Conservation (phyloP, 2,329 filamentous ascomycete species). For the Cercospora sp. region DNA sequence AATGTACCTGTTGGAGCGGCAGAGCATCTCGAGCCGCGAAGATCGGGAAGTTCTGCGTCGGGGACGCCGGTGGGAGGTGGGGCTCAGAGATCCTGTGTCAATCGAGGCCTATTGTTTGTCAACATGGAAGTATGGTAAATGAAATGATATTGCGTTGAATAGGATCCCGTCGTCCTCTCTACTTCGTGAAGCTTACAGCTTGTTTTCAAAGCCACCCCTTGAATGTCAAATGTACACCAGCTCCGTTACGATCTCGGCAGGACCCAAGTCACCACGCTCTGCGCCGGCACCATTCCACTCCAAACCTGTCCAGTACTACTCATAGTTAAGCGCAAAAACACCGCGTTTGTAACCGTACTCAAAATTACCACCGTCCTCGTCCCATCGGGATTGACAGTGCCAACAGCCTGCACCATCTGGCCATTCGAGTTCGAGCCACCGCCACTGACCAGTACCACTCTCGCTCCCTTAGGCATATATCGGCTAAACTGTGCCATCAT, state of each 20-base stretch:
- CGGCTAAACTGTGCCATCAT: conserved; percentile 29
- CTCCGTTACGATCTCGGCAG: conserved; percentile 14
- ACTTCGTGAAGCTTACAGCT: too few relatives aligned
- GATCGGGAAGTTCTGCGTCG: background rate
- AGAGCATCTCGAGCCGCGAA: background rate
- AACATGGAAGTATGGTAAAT: background rate
- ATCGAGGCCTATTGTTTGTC: background rate
- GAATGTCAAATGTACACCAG: background rate
- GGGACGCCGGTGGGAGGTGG: background rate
- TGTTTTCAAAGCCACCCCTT: background rate
- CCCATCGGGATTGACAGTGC: conserved; percentile 24
- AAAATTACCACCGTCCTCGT: conserved; percentile 25
- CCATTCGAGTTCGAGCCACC: conserved; percentile 7
- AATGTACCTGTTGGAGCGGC: background rate
- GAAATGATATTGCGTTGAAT: background rate
- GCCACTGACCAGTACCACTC: conserved; percentile 18
- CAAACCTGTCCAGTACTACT: conserved; percentile 20
- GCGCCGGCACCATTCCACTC: conserved; percentile 22
- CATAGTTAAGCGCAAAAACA: conserved; percentile 23
- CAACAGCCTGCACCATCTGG: conserved; percentile 21
- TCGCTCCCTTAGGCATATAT: conserved; percentile 24
- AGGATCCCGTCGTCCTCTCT: background rate
- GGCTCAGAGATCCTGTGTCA: background rate
- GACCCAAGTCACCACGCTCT: conserved; percentile 24
- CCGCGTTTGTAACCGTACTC: conserved; percentile 17